Evolutionary conservation across 768 basidiomycete genomes (phyloP).

Genomic region (Butyriboletus loyo): DNA sequence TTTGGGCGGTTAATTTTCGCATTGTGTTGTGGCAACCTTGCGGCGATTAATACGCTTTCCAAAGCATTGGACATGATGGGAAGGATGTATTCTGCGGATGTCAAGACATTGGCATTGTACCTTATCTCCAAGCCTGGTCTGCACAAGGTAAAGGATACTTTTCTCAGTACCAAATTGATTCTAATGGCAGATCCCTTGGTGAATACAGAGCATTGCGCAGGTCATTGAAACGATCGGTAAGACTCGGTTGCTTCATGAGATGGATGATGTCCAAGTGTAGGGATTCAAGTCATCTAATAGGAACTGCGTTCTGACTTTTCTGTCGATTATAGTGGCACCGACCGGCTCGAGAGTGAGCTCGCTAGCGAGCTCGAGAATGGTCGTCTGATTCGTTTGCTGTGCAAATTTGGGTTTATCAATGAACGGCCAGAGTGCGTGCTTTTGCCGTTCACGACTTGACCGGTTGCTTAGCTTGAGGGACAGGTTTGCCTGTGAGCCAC

Average conservation of each 20-base stretch:
- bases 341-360: constrained; percentile 80
- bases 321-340: constrained; percentile 57
- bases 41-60: constrained; percentile 58
- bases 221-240: constrained; percentile 77
- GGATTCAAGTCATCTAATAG: constrained; percentile 19
- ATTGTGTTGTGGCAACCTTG: constrained; percentile 67
- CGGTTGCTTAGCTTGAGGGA: constrained; percentile 1
- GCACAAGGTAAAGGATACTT: constrained; percentile 46
- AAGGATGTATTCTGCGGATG: constrained; percentile 72
- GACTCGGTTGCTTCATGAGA: constrained; percentile 62
- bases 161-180: not conserved
- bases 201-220: constrained; percentile 65
- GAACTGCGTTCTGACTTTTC: not conserved
- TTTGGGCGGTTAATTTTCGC: constrained; percentile 83
- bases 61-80: constrained; percentile 73
- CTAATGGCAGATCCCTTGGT: not conserved
- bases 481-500: constrained; percentile 90
- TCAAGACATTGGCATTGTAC: constrained; percentile 79
- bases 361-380: constrained; percentile 92
- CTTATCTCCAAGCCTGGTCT: constrained; percentile 69
- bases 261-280: constrained; percentile 81
- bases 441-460: not conserved
- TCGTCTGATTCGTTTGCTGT: constrained; percentile 80
- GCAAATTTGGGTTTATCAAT: constrained; percentile 98
- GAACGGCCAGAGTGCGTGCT: constrained; percentile 91